These are phyloP conservation scores for Atalantia buxifolia DNA, from an alignment of 345 rosid genomes.

Conservation along the genomic window DNA sequence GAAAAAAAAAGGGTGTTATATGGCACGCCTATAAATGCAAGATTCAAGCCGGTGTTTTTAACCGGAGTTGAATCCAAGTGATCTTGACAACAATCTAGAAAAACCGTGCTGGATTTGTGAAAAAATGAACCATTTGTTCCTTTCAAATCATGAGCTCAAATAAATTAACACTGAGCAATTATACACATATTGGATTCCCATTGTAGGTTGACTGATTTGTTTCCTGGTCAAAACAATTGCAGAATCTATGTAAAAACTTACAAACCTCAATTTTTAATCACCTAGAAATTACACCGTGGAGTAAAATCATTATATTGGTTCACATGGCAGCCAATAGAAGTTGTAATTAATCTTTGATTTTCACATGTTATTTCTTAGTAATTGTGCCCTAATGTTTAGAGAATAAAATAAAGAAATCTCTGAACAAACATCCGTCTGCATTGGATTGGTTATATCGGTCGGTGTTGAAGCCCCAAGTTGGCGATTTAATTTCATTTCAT, in stretches of 20 bases:
- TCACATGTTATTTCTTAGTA: conserved; percentile 46
- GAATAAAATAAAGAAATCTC: conserved; percentile 16
- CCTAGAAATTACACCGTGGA: background rate
- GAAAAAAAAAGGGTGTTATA: background rate
- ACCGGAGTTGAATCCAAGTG: conserved; percentile 11
- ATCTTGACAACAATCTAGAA: conserved; percentile 16
- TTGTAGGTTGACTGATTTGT: conserved; percentile 26
- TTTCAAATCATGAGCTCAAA: conserved; percentile 26
- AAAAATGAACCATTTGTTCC: conserved; percentile 12
- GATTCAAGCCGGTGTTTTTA: background rate
- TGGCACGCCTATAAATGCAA: background rate
- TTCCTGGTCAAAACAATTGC: conserved; percentile 25
- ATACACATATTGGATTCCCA: conserved; percentile 23
- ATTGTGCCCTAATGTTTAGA: conserved; percentile 33
- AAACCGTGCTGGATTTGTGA: conserved; percentile 12
- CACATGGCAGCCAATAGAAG: conserved; percentile 23
- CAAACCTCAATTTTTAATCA: background rate
- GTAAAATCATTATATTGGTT: background rate
- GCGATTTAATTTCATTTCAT: background rate
- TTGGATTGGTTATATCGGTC: conserved; percentile 56
- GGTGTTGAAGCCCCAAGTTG: conserved; percentile 40
- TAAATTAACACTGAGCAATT: background rate
- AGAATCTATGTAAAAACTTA: background rate
- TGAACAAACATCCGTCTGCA: conserved; percentile 53
- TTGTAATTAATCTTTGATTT: background rate